phyloP scores from a whole-genome alignment of 2,329 filamentous ascomycete genomes.

The Colletotrichum cordylinicola region DNA sequence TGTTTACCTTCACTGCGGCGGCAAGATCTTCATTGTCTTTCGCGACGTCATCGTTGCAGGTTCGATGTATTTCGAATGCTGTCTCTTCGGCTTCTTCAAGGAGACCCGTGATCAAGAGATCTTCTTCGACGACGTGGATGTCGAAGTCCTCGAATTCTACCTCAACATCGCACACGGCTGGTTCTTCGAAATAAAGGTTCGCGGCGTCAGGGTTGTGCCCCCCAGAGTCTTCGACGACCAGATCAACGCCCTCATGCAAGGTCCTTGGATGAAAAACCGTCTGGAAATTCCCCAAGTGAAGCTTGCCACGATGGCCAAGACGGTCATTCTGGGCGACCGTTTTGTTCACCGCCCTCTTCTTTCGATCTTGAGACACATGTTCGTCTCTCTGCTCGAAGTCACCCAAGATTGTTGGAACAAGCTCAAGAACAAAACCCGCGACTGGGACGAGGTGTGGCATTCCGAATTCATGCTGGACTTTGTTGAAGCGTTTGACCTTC shows the following conservation, averaged over 20 bases:
- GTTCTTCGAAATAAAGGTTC: conserved; percentile 19
- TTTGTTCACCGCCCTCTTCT: conserved; percentile 16
- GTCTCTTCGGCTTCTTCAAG: conserved; percentile 2
- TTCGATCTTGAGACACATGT: conserved; percentile 4
- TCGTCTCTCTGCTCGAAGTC: not conserved
- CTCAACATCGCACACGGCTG: conserved; percentile 7
- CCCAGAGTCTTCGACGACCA: not conserved
- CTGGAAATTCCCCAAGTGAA: conserved; percentile 3
- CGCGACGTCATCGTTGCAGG: conserved; percentile 6
- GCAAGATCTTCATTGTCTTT: conserved; percentile 1
- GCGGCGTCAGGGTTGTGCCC: not conserved
- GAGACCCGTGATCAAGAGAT: not conserved
- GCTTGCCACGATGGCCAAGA: not conserved
- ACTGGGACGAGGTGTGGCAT: not conserved
- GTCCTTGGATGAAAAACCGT: not conserved
- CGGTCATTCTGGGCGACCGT: not conserved
- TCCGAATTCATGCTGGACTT: conserved; percentile 6
- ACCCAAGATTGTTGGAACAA: not conserved
- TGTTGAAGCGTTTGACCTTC: not conserved
- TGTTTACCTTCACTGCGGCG: not conserved
- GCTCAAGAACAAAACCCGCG: not conserved
- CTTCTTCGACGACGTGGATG: not conserved
- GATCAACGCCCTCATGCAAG: not conserved
- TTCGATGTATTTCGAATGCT: conserved; percentile 9
- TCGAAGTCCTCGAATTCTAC: not conserved